Base-by-base conservation (phyloP, 2,329 filamentous ascomycete species). In the Cladophialophora chaetospira region DNA sequence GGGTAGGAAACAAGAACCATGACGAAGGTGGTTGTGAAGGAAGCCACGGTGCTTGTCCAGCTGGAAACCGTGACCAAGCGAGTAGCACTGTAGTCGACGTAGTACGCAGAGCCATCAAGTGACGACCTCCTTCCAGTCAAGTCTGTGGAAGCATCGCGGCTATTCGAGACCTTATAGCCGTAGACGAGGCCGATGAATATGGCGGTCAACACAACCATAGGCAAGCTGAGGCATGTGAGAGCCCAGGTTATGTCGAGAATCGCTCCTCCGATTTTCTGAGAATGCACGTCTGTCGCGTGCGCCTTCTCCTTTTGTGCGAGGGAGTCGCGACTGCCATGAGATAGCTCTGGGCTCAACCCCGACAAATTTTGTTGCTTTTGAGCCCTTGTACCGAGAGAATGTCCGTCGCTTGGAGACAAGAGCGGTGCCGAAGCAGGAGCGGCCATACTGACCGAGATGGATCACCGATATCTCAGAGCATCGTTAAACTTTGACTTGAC, bases 1-100 rank as follows among this genome's bases (percentile, higher is more conserved):
- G 63, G 64, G 48, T 64, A 68, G 15, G 66, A 67, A 5, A 59
- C 59, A 17, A 68, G 51, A 15, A 58, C 58, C 52, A 68, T 64
- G 26, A 67, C 42, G 33, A 67, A 64, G 10, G 63, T 60, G 3
- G 59, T 35, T 9, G 67, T 52, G 50, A 67, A 55, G 5, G 64
- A 61, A 0, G 63, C 64, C 5, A 66, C 31, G 15, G 62, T 65
- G 50, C 66, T 68, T 19, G 59, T 60, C 63, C 63, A 66, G 4
- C 58, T 63, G 9, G 63, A 63, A 29, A 66, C 51, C 19, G 58
- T 63, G 25, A 57, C 58, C 19, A 66, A 46, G 21, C 49, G 53
- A 8, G 63, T 62, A 10, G 63, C 62, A 51, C 60, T 66, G 33
- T 60, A 57, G 10, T 56, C 45, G 6, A 66, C 58, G 33, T 58